Base-by-base conservation (phyloP, 768 basidiomycete genomes). In the Tubosaeta sp. region DNA sequence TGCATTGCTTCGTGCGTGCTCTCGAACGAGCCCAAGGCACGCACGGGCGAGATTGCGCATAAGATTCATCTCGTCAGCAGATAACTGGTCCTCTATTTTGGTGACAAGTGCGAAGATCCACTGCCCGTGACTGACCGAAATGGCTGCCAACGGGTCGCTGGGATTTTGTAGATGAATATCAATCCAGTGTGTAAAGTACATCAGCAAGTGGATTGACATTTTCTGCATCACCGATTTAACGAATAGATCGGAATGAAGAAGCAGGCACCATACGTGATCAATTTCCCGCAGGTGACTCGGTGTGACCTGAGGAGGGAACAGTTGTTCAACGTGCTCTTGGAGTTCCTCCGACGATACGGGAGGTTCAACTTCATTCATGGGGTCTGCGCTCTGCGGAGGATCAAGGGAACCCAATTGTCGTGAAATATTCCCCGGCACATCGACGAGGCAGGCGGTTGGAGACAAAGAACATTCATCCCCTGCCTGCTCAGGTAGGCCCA, bases 111-210 rank as follows among this genome's bases (percentile, higher is more conserved):
- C 76, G 65, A 92, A 88, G 38, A 93, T 83, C 90, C 90, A 93
- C 29, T 78, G 78, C 16, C 81, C 80, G 60, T 91, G 87, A 31
- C 73, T 69, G 57, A 79, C 76, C 12, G 77, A 78, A 18, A 80
- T 76, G 31, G 66, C 63, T 57, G 69, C 72, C 44, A 63, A 55
- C 27, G 71, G 59, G 50, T 73, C 69, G 6, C 66, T 67, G 4
- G 56, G 59, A 21, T 75, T 67, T 41, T 82, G 74, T 7, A 87
- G 64, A 53, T 86, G 76, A 13, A 77, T 51, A 55, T 84, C 83
- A 55, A 89, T 83, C 89, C 89, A 92, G 60, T 90, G 79, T 16
- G 81, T 76, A 65, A 90, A 90, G 65, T 90, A 90, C 86, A 87
- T 89, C 52, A 92, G 68, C 40, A 91, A 74, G 63, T 89, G 89